These are phyloP conservation scores for Coffea eugenioides DNA, from an alignment of 257 asterid genomes.

Conservation along the genomic window DNA sequence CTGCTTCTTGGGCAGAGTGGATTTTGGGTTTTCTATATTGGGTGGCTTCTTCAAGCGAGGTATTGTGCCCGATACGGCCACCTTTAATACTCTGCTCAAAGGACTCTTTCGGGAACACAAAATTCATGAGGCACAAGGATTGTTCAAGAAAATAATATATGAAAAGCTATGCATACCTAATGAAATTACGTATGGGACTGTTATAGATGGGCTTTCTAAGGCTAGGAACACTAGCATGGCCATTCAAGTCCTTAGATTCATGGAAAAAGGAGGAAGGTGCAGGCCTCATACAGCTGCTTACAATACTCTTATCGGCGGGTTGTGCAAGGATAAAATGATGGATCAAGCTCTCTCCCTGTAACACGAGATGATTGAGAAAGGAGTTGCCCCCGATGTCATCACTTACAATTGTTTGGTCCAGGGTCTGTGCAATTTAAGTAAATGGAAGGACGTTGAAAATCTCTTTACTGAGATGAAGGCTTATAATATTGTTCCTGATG, in stretches of 20 bases:
- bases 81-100: constrained; percentile 12
- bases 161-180: too few species aligned
- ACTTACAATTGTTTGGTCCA: constrained; percentile 21
- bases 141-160: too few species aligned
- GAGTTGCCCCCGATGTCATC: constrained; percentile 16
- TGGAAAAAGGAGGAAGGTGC: neutral
- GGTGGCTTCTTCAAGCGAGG: neutral
- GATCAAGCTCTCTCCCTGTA: constrained; percentile 19
- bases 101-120: constrained; percentile 21
- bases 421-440: neutral
- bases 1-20: neutral
- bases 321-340: neutral
- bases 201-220: too few species aligned
- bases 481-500: neutral
- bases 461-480: neutral
- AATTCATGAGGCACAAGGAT: too few species aligned
- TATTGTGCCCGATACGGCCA: neutral
- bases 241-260: constrained; percentile 10
- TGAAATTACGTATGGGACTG: too few species aligned
- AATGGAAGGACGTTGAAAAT: neutral
- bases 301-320: constrained; percentile 7
- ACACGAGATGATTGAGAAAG: constrained; percentile 19
- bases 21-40: neutral
- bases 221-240: too few species aligned
- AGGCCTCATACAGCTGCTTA: neutral